These are phyloP conservation scores for Linum trigynum DNA, from an alignment of 345 rosid genomes.

Conservation along the genomic window DNA sequence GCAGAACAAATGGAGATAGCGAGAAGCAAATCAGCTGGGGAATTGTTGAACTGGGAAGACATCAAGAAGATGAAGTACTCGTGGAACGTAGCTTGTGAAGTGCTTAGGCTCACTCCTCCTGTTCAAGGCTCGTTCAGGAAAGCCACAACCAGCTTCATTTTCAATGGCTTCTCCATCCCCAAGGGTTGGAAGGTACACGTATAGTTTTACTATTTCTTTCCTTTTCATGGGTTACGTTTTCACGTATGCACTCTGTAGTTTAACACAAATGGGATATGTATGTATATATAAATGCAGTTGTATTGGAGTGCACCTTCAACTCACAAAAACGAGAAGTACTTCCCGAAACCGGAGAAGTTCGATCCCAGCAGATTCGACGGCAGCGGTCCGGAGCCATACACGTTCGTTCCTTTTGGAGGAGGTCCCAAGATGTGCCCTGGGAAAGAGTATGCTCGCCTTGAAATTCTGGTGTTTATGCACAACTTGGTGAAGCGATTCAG, in stretches of 20 bases:
- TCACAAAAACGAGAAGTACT: conserved; percentile 18
- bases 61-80: conserved; percentile 33
- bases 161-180: conserved; percentile 32
- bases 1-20: conserved; percentile 35
- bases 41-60: conserved; percentile 29
- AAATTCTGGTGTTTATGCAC: conserved; percentile 33
- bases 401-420: conserved; percentile 32
- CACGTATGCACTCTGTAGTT: too few species aligned
- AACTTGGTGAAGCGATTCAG: conserved; percentile 24
- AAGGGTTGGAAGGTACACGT: conserved; percentile 34
- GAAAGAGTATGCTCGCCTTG: conserved; percentile 29
- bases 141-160: conserved; percentile 26
- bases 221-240: too few species aligned
- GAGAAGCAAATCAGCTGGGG: conserved; percentile 18
- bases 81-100: conserved; percentile 35
- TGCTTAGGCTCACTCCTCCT: conserved; percentile 29
- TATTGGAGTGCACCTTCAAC: conserved; percentile 34
- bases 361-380: conserved; percentile 28
- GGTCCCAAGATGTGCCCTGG: conserved; percentile 38
- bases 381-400: conserved; percentile 29
- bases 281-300: neutral
- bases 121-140: conserved; percentile 33
- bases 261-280: too few species aligned
- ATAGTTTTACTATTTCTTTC: neutral
- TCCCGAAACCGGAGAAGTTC: conserved; percentile 27